Evolutionary conservation across 2,329 filamentous ascomycete genomes (phyloP), one percentile per base, ranked within the genome.

Genomic region (Aspergillus japonicus): DNA sequence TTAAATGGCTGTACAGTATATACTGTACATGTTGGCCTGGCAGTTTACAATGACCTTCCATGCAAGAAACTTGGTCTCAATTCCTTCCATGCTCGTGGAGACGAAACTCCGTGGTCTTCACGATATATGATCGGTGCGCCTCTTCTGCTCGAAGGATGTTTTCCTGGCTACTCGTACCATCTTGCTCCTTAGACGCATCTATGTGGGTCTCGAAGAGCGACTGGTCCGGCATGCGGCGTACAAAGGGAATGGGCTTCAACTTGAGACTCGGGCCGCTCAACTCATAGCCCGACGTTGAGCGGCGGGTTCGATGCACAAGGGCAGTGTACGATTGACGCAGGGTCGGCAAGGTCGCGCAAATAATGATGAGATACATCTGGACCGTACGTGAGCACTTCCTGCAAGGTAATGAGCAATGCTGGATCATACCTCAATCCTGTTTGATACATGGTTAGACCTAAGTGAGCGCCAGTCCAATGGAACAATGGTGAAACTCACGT

Each of bases 291-390:
- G 54, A 54, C 1, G 55, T 23, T 24, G 31, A 23, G 31, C 56
- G 35, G 52, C 60, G 59, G 10, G 51, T 50, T 5, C 48, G 54
- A 24, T 56, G 58, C 11, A 54, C 7, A 10, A 56, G 31, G 10
- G 51, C 33, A 2, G 21, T 35, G 55, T 62, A 62, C 12, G 55
- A 57, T 24, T 58, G 58, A 3, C 54, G 58, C 4, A 61, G 61
- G 11, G 58, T 61, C 1, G 61, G 61, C 3, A 62, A 44, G 12
- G 58, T 58, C 1, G 61, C 61, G 42, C 61, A 62, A 24, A 62
- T 58, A 24, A 62, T 62, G 8, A 62, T 61, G 11, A 62, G 54
- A 23, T 61, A 61, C 61, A 61, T 62, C 55, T 60, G 24, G 8
- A 29, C 4, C 16, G 2, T 11, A 4, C 5, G 23, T 58, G 35